A percentile compares a stretch with the other conserved stretches of the same genome.
Conservation (phyloP, 306 rosid species). For the Geum urbanum region DNA sequence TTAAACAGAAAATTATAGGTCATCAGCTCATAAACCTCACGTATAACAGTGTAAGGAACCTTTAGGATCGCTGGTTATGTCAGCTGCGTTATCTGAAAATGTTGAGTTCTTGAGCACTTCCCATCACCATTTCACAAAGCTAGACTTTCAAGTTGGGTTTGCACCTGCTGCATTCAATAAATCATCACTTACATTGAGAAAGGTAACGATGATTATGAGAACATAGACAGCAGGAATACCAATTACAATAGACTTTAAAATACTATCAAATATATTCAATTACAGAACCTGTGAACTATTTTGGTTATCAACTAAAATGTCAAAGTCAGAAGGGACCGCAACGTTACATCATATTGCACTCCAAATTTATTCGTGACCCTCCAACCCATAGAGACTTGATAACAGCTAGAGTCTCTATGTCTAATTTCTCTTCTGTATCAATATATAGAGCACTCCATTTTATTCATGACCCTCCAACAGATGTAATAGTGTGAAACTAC, state of each 20-base stretch:
- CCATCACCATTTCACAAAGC: slow-evolving; percentile 18
- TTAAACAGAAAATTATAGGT: background rate
- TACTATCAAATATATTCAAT: background rate
- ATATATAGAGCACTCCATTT: background rate
- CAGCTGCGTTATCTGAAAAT: background rate
- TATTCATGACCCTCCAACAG: background rate
- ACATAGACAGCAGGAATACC: background rate
- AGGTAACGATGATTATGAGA: background rate
- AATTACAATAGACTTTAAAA: background rate
- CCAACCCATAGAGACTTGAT: background rate
- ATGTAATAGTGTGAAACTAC: too few relatives aligned
- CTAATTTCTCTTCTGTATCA: too few relatives aligned
- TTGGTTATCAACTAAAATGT: background rate
- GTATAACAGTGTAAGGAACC: background rate
- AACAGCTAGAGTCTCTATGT: too few relatives aligned
- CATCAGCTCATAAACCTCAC: background rate
- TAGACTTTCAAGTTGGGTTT: slow-evolving; percentile 20
- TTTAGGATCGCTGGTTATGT: background rate
- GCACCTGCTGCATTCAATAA: slow-evolving; percentile 30
- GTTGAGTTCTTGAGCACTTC: slow-evolving; percentile 4
- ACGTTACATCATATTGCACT: background rate
- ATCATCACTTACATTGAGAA: slow-evolving; percentile 16
- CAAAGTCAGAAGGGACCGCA: background rate
- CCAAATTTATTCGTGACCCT: background rate
- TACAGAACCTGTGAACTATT: background rate